A percentile compares a stretch with the other conserved stretches of the same genome.
These are phyloP conservation scores for Emergomyces pasteurianus DNA, from an alignment of 2,329 filamentous ascomycete genomes.

Conservation along the genomic window DNA sequence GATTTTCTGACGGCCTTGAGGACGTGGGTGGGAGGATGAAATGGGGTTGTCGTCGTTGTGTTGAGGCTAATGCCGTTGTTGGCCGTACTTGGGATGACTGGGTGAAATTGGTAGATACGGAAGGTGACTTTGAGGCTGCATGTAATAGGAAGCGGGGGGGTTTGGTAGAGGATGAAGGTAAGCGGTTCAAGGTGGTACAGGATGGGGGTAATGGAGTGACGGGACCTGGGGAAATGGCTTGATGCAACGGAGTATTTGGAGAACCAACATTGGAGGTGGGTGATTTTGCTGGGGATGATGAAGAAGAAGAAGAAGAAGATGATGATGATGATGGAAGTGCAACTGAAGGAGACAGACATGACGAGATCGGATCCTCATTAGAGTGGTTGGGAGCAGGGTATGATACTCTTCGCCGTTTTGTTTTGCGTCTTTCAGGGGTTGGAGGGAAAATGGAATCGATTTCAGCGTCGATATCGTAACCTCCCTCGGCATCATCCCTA, in stretches of 20 bases:
- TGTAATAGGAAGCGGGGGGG: constrained; percentile 2
- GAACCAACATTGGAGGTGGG: constrained; percentile 7
- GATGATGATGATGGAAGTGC: not conserved
- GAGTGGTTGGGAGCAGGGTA: constrained; percentile 3
- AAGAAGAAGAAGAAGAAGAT: no score
- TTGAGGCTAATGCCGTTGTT: constrained; percentile 4
- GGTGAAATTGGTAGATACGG: not conserved
- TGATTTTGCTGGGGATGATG: not conserved
- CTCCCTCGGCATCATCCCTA: not conserved
- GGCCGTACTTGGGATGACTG: not conserved
- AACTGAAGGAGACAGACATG: constrained; percentile 7
- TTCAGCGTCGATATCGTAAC: constrained; percentile 12
- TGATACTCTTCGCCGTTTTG: constrained; percentile 24
- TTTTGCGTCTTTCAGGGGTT: constrained; percentile 11
- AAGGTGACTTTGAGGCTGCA: not conserved
- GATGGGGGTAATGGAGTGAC: constrained; percentile 6
- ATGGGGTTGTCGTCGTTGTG: constrained; percentile 19
- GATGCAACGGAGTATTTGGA: not conserved
- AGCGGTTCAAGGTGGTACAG: not conserved
- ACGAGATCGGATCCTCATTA: constrained; percentile 11
- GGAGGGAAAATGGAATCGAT: constrained; percentile 22
- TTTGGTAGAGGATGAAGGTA: constrained; percentile 1
- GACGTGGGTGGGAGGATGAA: constrained; percentile 29
- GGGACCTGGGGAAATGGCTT: constrained; percentile 1
- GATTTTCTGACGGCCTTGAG: constrained; percentile 16